Evolutionary conservation across 2,329 filamentous ascomycete species (phyloP), one percentile per base, ranked within the genome.

Genomic region (Exophiala xenobiotica): DNA sequence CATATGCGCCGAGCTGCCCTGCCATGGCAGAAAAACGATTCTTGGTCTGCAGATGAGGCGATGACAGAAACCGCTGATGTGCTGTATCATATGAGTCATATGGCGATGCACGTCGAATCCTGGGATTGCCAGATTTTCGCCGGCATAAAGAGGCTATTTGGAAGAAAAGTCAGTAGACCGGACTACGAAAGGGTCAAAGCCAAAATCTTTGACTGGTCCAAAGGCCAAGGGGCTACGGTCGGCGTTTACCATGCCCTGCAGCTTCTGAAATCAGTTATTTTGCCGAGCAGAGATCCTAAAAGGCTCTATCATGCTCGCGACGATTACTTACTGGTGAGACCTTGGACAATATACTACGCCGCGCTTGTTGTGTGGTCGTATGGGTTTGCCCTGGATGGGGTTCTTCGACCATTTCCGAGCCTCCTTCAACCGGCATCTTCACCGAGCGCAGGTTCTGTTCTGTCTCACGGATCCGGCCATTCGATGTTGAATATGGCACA

Each of bases 71-170:
- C 87, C 56, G 83, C 90, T 19, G 92, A 87, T 2, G 91, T 96
- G 20, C 76, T 97, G 33, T 90, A 97, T 65, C 90, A 95, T 63
- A 75, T 99, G 8, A 93, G 93, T 1, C 92, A 97, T 68, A 96
- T 99, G 89, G 89, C 90, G 3, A 96, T 95, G 82, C 90, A 97
- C 64, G 90, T 95, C 18, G 92, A 97, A 64, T 89, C 97, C 50
- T 88, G 95, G 16, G 91, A 97, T 67, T 91, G 90, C 63, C 92
- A 96, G 70, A 95, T 96, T 59, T 96, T 93, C 67, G 93, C 92
- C 3, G 85, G 91, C 7, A 89, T 91, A 1, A 88, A 85, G 61
- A 79, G 90, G 23, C 78, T 96, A 2, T 81, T 97, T 6, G 92
- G 93, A 16, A 84, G 92, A 42, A 84, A 85, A 1, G 95, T 97